Evolutionary conservation across 2,329 filamentous ascomycete species (phyloP).

Genomic region (Fusarium setosum): DNA sequence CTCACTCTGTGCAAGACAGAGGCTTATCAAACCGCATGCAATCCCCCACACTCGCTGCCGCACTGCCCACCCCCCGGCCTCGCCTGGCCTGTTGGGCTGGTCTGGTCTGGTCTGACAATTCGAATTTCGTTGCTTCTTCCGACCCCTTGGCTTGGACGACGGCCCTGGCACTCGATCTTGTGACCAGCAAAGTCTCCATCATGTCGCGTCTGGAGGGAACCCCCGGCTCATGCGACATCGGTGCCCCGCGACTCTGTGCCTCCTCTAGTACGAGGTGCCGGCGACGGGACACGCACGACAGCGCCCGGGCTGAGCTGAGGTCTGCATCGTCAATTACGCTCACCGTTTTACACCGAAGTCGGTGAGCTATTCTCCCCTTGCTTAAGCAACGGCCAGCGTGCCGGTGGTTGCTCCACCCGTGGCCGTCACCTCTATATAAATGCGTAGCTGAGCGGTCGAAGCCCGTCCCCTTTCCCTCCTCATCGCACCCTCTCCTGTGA

Average conservation of each 20-base stretch:
- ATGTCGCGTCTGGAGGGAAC: slow-evolving; percentile 34
- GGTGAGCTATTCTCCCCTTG: slow-evolving; percentile 31
- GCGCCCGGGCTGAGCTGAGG: neutral
- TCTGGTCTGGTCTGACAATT: slow-evolving; percentile 26
- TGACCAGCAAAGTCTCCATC: slow-evolving; percentile 42
- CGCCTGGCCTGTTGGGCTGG: neutral
- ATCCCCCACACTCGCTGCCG: slow-evolving; percentile 24
- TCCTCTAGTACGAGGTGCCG: slow-evolving; percentile 11
- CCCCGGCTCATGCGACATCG: slow-evolving; percentile 41
- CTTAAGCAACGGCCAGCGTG: slow-evolving; percentile 31
- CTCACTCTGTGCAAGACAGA: too few species aligned
- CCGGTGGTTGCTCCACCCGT: slow-evolving; percentile 30
- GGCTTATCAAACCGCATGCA: too few species aligned
- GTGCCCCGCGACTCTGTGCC: slow-evolving; percentile 24
- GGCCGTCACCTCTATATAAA: slow-evolving; percentile 37
- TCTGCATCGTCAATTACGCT: slow-evolving; percentile 1
- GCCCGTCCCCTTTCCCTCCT: slow-evolving; percentile 15
- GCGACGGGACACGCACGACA: slow-evolving; percentile 2
- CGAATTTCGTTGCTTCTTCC: slow-evolving; percentile 31
- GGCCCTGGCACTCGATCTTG: slow-evolving; percentile 42
- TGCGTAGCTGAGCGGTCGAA: slow-evolving; percentile 10
- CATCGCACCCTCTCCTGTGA: slow-evolving; percentile 22
- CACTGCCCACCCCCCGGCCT: slow-evolving; percentile 24
- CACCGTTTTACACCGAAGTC: slow-evolving; percentile 43
- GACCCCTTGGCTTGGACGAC: slow-evolving; percentile 21